Base-by-base conservation (phyloP, 2,329 filamentous ascomycete species). In the Aspergillus sojae region DNA sequence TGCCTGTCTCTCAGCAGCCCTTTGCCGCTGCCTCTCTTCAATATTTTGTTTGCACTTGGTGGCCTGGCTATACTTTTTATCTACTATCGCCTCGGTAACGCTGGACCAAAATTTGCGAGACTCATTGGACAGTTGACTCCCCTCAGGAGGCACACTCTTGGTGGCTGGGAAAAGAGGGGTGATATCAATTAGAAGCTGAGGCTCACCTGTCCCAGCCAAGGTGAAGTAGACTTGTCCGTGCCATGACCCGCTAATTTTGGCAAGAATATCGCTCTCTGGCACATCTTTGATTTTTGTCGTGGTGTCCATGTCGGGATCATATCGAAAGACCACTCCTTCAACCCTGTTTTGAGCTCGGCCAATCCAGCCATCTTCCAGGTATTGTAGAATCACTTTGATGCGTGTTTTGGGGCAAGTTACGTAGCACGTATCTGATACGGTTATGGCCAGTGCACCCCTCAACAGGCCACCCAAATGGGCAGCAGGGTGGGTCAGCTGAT, bases 281-380 rank as follows among this genome's bases (percentile, higher is more conserved):
- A 99, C 93, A 65, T 97, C 94, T 79, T 90, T 93, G 71, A 97
- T 89, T 70, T 86, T 89, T 5, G 82, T 88, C 77, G 90, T 92
- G 75, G 87, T 87, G 76, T 98, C 94, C 62, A 94, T 94, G 26
- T 92, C 88, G 0, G 93, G 91, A 72, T 97, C 91, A 70, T 97
- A 97, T 57, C 86, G 90, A 84, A 97, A 99, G 61, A 98, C 85
- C 60, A 97, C 88, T 21, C 95, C 95, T 65, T 96, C 89, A 41
- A 99, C 90, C 74, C 91, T 93, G 79, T 98, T 97, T 71, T 96
- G 94, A 23, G 92, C 88, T 68, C 92, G 92, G 54, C 94, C 92
- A 34, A 98, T 85, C 94, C 95, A 99, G 57, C 94, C 93, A 71
- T 98, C 94, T 73, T 98, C 94, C 61, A 94, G 83, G 76, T 99